phyloP scores from a whole-genome alignment of 139 green algal species.

The Protoeuglena noctilucae region DNA sequence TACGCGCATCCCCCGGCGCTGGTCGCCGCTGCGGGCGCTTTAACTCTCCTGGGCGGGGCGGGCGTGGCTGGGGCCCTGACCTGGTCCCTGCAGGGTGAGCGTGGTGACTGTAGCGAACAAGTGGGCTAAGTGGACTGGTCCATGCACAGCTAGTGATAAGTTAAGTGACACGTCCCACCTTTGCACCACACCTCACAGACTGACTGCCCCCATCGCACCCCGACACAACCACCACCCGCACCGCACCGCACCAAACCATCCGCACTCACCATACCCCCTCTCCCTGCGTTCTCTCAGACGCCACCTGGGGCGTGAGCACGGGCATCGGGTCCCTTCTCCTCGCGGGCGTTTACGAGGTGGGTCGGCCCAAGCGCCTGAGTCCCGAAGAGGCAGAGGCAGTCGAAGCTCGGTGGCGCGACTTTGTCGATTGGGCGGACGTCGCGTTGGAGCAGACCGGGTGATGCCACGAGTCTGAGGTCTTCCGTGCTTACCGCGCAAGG shows the following conservation, averaged over 20 bases:
- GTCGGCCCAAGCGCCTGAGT: conserved; percentile 34
- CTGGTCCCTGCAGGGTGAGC: conserved; percentile 10
- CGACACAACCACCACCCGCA: no score
- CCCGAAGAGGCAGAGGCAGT: conserved; percentile 29
- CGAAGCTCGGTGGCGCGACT: conserved; percentile 53
- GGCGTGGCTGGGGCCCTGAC: conserved; percentile 9
- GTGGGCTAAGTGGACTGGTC: no score
- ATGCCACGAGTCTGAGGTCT: conserved; percentile 58
- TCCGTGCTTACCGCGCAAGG: conserved; percentile 21
- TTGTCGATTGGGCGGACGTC: conserved; percentile 32
- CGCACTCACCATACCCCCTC: not conserved
- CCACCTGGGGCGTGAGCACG: conserved; percentile 32
- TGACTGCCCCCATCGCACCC: no score
- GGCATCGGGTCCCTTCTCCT: conserved; percentile 36
- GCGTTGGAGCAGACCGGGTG: conserved; percentile 28
- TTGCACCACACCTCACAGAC: no score
- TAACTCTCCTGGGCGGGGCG: conserved; percentile 18
- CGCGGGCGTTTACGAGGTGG: conserved; percentile 50
- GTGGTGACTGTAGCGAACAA: no score
- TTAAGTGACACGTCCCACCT: no score
- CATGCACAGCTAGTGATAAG: no score
- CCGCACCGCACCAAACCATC: no score
- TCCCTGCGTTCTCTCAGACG: conserved; percentile 3
- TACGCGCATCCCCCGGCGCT: conserved; percentile 23
- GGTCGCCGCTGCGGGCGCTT: conserved; percentile 5